Percentiles rank a stretch among this genome's conserved stretches.
These are phyloP conservation scores for Tardiomyces blankii DNA, from an alignment of 1,139 yeast genomes.

Conservation along the genomic window DNA sequence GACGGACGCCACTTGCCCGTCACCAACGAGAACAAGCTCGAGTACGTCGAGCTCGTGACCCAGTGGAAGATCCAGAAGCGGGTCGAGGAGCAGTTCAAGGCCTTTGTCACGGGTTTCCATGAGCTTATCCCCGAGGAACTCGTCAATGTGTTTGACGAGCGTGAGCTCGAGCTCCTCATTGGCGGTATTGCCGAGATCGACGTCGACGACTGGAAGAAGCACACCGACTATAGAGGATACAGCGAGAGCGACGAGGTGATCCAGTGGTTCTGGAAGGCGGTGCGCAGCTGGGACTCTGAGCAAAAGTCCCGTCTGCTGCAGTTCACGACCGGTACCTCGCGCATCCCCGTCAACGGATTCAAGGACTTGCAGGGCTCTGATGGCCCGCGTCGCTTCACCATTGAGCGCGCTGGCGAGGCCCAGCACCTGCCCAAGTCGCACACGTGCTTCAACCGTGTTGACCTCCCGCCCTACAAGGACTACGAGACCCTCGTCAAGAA, in stretches of 20 bases:
- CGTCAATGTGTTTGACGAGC: conserved; percentile 92
- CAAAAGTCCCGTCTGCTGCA: conserved; percentile 92
- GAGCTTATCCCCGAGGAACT: conserved; percentile 95
- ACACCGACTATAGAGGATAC: conserved; percentile 96
- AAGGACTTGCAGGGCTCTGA: conserved; percentile 97
- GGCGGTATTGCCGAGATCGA: conserved; percentile 98
- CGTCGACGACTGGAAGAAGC: conserved; percentile 97
- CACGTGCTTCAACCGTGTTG: conserved; percentile 90
- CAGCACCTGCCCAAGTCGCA: conserved; percentile 94
- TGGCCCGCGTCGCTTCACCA: conserved; percentile 97
- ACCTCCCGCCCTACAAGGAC: conserved; percentile 72
- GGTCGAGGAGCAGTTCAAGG: conserved; percentile 91
- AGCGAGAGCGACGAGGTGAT: conserved; percentile 93
- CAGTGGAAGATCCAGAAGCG: conserved; percentile 94
- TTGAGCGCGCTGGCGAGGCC: conserved; percentile 93
- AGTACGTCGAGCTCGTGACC: conserved; percentile 86
- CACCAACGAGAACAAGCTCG: conserved; percentile 87
- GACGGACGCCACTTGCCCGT: conserved; percentile 84
- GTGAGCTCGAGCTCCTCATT: conserved; percentile 89
- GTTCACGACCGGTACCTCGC: conserved; percentile 96
- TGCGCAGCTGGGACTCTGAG: conserved; percentile 90
- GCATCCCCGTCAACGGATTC: conserved; percentile 98
- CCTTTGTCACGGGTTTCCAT: conserved; percentile 93
- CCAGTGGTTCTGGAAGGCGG: conserved; percentile 97
- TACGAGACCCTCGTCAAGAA: conserved; percentile 70